Conservation (phyloP, 805 yeast genomes). For the Candida koratica region DNA sequence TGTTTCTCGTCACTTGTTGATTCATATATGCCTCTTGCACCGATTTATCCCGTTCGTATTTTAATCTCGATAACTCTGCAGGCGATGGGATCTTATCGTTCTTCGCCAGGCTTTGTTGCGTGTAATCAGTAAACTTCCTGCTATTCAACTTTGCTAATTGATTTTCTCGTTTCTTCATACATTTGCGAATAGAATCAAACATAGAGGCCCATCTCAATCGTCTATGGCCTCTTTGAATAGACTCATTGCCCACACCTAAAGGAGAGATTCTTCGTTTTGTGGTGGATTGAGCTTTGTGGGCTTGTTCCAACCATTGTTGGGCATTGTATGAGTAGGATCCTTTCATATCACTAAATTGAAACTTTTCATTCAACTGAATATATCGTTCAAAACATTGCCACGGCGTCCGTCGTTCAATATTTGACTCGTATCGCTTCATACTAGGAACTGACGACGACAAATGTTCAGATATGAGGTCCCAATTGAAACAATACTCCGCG, state of each 20-base stretch:
- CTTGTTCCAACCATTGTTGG: constrained; percentile 88
- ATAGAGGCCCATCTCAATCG: constrained; percentile 93
- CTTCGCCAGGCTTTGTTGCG: constrained; percentile 6
- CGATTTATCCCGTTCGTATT: constrained; percentile 81
- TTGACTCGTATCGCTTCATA: constrained; percentile 63
- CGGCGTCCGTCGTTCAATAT: constrained; percentile 92
- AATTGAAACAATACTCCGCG: constrained; percentile 83
- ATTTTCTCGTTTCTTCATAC: constrained; percentile 84
- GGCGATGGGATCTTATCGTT: constrained; percentile 62
- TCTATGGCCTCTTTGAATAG: constrained; percentile 89
- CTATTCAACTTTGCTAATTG: constrained; percentile 37
- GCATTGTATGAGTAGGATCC: constrained; percentile 83
- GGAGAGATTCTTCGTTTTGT: constrained; percentile 89
- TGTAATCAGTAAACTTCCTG: constrained; percentile 17
- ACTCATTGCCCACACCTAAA: constrained; percentile 87
- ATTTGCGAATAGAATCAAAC: constrained; percentile 91
- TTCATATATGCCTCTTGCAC: constrained; percentile 67
- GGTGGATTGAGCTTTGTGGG: constrained; percentile 81
- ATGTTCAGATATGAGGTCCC: constrained; percentile 87
- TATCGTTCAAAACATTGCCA: constrained; percentile 99
- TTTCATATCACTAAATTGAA: constrained; percentile 80
- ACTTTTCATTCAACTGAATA: constrained; percentile 85
- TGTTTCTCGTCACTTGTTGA: constrained; percentile 39
- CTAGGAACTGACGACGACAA: constrained; percentile 62
- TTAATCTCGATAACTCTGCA: constrained; percentile 75